These are phyloP conservation scores for Pseudogymnoascus sp. DNA, from an alignment of 2,329 filamentous ascomycete species.

Conservation along the genomic window DNA sequence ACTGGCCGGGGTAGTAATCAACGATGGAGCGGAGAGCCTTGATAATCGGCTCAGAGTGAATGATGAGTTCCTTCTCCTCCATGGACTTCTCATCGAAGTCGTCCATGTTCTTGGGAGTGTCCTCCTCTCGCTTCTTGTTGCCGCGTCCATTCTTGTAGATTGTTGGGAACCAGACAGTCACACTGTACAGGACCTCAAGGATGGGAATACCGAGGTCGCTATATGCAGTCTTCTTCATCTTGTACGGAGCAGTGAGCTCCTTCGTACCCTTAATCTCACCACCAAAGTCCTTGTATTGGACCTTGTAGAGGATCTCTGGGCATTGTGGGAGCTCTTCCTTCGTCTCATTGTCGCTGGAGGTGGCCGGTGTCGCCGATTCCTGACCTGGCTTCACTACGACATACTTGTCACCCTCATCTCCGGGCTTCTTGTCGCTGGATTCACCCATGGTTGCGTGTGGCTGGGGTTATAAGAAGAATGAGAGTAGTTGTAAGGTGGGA, in stretches of 20 bases:
- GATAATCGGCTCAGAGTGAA: conserved; percentile 21
- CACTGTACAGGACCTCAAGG: conserved; percentile 20
- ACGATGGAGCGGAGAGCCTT: conserved; percentile 20
- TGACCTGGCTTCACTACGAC: conserved; percentile 18
- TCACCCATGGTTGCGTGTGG: conserved; percentile 12
- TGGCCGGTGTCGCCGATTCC: conserved; percentile 9
- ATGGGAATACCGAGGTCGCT: conserved; percentile 18
- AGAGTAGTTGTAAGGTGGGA: neutral
- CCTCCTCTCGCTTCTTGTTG: conserved; percentile 13
- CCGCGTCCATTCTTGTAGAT: conserved; percentile 17
- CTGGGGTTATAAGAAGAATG: neutral
- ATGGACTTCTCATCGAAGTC: conserved; percentile 21
- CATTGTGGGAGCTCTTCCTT: conserved; percentile 16
- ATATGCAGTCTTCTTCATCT: conserved; percentile 20
- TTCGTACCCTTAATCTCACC: conserved; percentile 21
- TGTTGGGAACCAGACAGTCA: conserved; percentile 20
- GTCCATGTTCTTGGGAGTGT: conserved; percentile 15
- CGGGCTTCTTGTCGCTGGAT: neutral
- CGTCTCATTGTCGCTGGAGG: conserved; percentile 13
- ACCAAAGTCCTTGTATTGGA: conserved; percentile 19
- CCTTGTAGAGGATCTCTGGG: conserved; percentile 20
- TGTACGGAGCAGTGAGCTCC: conserved; percentile 18
- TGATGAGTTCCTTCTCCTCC: conserved; percentile 22
- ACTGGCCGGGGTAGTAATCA: conserved; percentile 20
- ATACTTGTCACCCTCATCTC: conserved; percentile 16